Evolutionary conservation across 2,329 filamentous ascomycete genomes (phyloP), one percentile per base, ranked within the genome.

Genomic region (Tolypocladium tundrense): DNA sequence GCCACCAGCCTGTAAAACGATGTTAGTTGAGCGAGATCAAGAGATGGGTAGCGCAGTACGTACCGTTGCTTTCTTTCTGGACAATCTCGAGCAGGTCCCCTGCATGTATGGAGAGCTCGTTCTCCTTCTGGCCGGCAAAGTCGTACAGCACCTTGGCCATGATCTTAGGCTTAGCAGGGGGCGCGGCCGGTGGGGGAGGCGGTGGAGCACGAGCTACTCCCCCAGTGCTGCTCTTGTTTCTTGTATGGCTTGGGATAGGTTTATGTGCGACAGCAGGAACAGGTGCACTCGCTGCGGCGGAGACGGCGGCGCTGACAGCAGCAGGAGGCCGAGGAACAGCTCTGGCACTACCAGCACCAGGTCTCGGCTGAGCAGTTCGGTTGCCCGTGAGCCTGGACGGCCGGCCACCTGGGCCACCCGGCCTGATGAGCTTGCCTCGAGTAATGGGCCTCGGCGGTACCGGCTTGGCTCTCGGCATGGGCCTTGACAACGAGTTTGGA

Each of bases 41-140:
- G 48, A 52, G 19, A 37, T n/a, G 31, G 11, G 48, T 31, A 37
- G 31, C 31, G 13, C 31, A 33, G 27, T 14, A 60, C 87, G 72
- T 83, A 96, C 93, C 94, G 70, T 97, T 97, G 71, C 83, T 87
- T 74, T 97, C 93, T 74, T 97, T 97, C 68, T 94, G 88, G n/a
- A 95, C 83, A 68, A 99, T 86, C 70, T 95, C 85, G 56, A 99
- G 83, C 54, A 96, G 73, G 62, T 97, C 89, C 55, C 88, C 91
- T 54, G 88, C 86, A 59, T 72, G 82, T 62, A 99, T 83, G 19
- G 88, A 87, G 55, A 99, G 79, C 73, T 97, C 92, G 64, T 95
- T 96, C 59, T 87, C 84, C 62, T 83, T 90, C 64, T 93, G 88
- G 19, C 91, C 91, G 57, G 79, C 82, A 71, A 97, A 99, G 67